Base-by-base conservation (phyloP, 805 yeast species). In the Geotrichum ghanense region DNA sequence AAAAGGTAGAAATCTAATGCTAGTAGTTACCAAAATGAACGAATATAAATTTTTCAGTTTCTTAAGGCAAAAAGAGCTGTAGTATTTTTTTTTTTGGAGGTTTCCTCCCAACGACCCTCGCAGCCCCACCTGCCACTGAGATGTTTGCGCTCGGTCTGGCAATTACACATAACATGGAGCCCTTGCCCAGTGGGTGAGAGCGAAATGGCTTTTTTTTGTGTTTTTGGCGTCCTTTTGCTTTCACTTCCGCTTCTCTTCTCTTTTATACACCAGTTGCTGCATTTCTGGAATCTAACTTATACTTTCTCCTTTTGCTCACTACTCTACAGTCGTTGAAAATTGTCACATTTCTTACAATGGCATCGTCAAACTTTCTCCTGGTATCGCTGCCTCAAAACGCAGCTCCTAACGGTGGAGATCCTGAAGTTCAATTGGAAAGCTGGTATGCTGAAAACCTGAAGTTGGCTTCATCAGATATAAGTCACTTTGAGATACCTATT, bases 401-500 rank as follows among this genome's bases (percentile, higher is more conserved):
- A 1, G 65, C 63, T 2, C 66, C 67, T 2, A 55, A 57, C 39
- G 57, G 63, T 9, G 65, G 66, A 24, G 66, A 62, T 53, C 67
- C 68, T 3, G 66, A 64, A 53, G 60, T 65, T 21, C 61, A 62
- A 51, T 53, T 64, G 49, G 58, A 61, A 49, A 51, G 53, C 40
- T 63, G 68, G 67, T 48, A 62, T 39, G 54, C 52, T 49, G 53
- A 55, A 41, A 51, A 60, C 25, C 41, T 61, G 27, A 57, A 57
- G 17, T 42, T 55, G 19, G 37, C 37, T 37, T 88, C 19, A 26
- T 53, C 57, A 40, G 79, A 76, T 43, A 70, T 85, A 26, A 63
- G 71, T 46, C 68, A 73, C 47, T 75, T 83, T 49, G 68, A 71
- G 27, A 71, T 88, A 45, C 97, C 97, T 5, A 78, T 73, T 51